Percentiles rank a stretch among this genome's conserved stretches.
Conservation (phyloP, 164 flowering plant genomes). For the Umbilicus rupestris region DNA sequence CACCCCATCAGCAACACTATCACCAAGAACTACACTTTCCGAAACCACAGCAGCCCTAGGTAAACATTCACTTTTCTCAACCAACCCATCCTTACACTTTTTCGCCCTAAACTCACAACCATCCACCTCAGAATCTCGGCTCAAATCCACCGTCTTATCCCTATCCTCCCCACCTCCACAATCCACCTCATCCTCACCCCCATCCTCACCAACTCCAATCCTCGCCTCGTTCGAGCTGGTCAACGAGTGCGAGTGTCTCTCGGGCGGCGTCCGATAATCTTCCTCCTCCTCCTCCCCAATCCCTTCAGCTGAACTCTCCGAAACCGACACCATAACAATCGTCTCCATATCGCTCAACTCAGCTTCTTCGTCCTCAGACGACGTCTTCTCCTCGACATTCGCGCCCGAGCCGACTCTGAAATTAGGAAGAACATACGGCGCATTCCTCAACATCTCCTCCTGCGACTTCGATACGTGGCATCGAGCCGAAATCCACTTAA, state of each 20-base stretch:
- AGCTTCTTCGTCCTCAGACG: background rate
- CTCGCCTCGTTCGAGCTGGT: background rate
- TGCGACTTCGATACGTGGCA: too few relatives aligned
- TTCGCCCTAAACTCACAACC: background rate
- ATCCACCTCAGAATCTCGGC: background rate
- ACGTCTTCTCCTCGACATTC: background rate
- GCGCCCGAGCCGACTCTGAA: too few relatives aligned
- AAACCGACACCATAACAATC: background rate
- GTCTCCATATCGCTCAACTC: background rate
- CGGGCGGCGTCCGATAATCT: slow-evolving; percentile 5
- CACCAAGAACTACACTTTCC: too few relatives aligned
- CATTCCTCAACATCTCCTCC: too few relatives aligned
- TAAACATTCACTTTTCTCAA: too few relatives aligned
- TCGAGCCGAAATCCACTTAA: too few relatives aligned
- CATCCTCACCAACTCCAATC: background rate
- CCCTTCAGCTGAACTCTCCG: background rate
- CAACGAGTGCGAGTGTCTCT: background rate
- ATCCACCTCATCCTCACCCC: background rate
- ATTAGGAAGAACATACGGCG: too few relatives aligned
- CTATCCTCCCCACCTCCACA: background rate
- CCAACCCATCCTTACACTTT: too few relatives aligned
- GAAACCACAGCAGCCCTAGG: too few relatives aligned
- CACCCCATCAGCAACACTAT: too few relatives aligned
- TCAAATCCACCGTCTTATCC: background rate
- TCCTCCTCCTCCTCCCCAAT: background rate